Evolutionary conservation across 106 monocot genomes (phyloP).

Genomic region (Alisma plantagoaquatica): DNA sequence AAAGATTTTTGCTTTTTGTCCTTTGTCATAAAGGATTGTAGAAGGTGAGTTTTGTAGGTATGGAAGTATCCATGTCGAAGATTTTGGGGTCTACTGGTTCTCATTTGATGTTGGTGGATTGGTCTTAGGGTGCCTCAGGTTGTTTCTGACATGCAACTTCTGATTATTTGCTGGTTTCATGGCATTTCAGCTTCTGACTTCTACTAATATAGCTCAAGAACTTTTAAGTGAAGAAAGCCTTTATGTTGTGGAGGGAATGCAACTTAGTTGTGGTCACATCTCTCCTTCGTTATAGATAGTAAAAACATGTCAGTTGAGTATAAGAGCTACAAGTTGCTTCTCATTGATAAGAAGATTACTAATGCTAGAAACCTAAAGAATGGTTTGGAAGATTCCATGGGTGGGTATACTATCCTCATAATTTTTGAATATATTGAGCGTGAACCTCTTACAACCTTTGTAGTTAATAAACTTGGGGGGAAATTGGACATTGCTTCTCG

Average conservation of each 20-base stretch:
- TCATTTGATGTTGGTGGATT: too few species aligned
- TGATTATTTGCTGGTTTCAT: too few species aligned
- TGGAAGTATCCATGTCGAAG: too few species aligned
- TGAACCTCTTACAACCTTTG: conserved; percentile 89
- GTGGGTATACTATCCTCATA: conserved; percentile 75
- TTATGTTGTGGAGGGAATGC: conserved; percentile 97
- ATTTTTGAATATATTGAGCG: conserved; percentile 95
- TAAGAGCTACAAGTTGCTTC: conserved; percentile 96
- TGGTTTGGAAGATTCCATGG: conserved; percentile 87
- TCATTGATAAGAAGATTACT: conserved; percentile 95
- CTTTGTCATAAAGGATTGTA: too few species aligned
- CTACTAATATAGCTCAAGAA: too few species aligned
- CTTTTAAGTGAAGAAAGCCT: conserved; percentile 78
- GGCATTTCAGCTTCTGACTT: too few species aligned
- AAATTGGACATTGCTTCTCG: conserved; percentile 86
- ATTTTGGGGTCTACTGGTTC: too few species aligned
- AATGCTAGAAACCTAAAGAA: conserved; percentile 85
- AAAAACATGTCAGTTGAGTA: conserved; percentile 93
- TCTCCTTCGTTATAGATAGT: conserved; percentile 92
- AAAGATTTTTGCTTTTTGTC: too few species aligned
- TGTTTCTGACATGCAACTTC: too few species aligned
- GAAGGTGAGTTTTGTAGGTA: too few species aligned
- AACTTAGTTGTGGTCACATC: conserved; percentile 89
- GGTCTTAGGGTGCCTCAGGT: too few species aligned
- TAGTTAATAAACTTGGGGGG: conserved; percentile 89